Conservation (phyloP, 345 rosid genomes). For the Mercurialis annua region DNA sequence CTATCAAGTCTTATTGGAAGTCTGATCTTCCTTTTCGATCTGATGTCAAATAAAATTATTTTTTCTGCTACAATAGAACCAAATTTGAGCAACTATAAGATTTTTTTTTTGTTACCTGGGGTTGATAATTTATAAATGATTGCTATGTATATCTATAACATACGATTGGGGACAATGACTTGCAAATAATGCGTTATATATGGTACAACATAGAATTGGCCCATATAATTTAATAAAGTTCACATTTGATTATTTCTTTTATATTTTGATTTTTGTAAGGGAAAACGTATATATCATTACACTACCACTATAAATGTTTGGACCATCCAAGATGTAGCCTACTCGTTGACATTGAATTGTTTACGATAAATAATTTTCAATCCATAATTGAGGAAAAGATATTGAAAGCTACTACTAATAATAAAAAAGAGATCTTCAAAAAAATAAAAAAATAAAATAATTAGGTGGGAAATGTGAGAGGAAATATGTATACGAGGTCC, state of each 20-base stretch:
- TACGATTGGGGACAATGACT: background rate
- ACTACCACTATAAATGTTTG: too few relatives aligned
- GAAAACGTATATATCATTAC: background rate
- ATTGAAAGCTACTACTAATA: too few relatives aligned
- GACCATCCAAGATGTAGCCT: too few relatives aligned
- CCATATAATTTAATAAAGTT: background rate
- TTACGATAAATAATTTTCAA: too few relatives aligned
- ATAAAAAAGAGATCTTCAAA: too few relatives aligned
- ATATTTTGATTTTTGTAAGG: background rate
- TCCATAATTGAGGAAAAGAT: too few relatives aligned
- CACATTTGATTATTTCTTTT: too few relatives aligned
- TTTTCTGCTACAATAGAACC: background rate
- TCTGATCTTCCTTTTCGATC: background rate
- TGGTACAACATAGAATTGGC: background rate
- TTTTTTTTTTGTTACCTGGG: background rate
- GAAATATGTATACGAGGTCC: background rate
- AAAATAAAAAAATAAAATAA: too few relatives aligned
- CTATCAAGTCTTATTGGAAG: too few relatives aligned
- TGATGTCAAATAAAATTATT: background rate
- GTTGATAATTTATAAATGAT: background rate
- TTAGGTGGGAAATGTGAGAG: too few relatives aligned
- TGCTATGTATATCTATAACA: constrained; percentile 4
- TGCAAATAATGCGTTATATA: background rate
- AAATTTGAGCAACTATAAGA: background rate
- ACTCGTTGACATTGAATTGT: too few relatives aligned